Base-by-base conservation (phyloP, 306 rosid species). In the Lablab purpureus region DNA sequence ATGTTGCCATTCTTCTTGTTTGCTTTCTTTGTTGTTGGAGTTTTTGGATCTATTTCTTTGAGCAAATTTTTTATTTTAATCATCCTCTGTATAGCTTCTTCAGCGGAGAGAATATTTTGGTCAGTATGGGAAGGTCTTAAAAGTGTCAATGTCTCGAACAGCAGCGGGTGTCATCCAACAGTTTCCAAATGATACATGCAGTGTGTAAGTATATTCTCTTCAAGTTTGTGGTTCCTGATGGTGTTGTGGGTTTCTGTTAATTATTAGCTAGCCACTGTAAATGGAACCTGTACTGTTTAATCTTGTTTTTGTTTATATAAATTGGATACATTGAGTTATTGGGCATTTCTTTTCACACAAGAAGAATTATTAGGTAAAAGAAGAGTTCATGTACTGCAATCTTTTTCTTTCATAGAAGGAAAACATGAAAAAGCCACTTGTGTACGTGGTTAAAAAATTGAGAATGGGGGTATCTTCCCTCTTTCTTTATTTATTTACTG, bases 71-170 rank as follows among this genome's bases (percentile, higher is more conserved):
- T 60, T 45, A 41, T 64, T 79, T 10, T 23, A 7, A 28, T 85
- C 17, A 71, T 75, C 34, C 54, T 52, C 75, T 65, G 23, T 83
- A 85, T 90, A 96, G 99, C 91, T 93, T 83, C 94, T 96, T 67
- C 97, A 96, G 80, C 89, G 80, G 25, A 84, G 88, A 43, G 99
- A 96, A 75, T 96, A 96, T 80, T 96, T 96, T 90, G 92, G 93
- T 86, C 99, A 93, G 88, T 96, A 96, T 84, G 99, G 99, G 74
- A 93, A 93, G 91, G 98, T 96, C 82, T 86, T 91, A 67, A 96
- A 96, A 87, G 99, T 96, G 51, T 96, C 99, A 4, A 96, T 96
- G 98, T 93, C 98, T 65, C 92, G 99, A 80, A 96, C 99, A 0
- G 93, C 99, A 28, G 88, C 97, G 83, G 99, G 99, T 28, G 88